phyloP scores from a whole-genome alignment of 2,329 filamentous ascomycete genomes.

The Fusarium palustre region DNA sequence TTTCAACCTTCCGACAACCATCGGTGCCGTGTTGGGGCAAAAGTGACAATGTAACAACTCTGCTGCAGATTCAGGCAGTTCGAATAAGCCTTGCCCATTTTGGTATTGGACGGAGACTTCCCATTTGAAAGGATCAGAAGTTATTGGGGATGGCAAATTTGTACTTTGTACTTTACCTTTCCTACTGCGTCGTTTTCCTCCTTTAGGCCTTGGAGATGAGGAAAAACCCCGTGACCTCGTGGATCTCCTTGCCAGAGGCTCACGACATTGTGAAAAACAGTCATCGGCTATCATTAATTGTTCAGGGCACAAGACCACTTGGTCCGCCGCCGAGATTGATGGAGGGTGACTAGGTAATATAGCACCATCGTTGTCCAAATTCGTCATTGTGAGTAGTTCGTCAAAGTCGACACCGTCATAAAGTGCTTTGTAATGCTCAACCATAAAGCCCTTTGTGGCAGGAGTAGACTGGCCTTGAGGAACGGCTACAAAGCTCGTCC shows the following conservation, averaged over 20 bases:
- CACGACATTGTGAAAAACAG: no score
- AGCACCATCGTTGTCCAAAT: no score
- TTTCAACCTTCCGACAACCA: not conserved
- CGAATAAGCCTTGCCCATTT: not conserved
- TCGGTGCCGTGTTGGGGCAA: not conserved
- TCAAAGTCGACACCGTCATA: not conserved
- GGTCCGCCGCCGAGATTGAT: no score
- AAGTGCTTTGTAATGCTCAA: not conserved
- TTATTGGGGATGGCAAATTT: not conserved
- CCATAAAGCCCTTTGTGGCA: not conserved
- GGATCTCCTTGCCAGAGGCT: no score
- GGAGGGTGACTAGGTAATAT: no score
- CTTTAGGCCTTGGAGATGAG: no score
- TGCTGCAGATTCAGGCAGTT: not conserved
- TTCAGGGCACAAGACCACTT: no score
- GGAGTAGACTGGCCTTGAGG: accelerated
- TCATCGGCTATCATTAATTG: no score
- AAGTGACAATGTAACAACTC: not conserved
- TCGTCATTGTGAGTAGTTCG: not conserved
- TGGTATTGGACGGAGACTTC: not conserved
- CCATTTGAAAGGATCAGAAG: not conserved
- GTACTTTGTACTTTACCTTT: no score
- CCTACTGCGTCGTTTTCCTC: no score
- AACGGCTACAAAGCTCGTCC: not conserved
- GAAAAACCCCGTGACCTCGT: no score